phyloP scores from a whole-genome alignment of 2,329 filamentous ascomycete genomes.

The Raffaelea ambrosiae region DNA sequence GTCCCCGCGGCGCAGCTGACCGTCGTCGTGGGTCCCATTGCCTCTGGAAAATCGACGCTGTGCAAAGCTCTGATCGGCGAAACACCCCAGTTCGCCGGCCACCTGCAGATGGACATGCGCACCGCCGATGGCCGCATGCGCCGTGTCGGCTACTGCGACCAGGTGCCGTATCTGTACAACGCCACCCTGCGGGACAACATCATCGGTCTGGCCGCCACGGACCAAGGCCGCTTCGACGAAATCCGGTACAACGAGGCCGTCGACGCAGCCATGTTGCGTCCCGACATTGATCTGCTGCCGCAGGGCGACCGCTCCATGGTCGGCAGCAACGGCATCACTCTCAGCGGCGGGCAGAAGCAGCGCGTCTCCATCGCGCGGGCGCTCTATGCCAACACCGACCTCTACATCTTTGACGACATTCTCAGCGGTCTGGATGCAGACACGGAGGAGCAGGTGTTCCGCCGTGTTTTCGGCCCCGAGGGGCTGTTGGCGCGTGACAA shows the following conservation, averaged over 20 bases:
- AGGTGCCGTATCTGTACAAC: constrained; percentile 26
- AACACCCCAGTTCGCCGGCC: constrained; percentile 19
- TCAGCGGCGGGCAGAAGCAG: constrained; percentile 27
- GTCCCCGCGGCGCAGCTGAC: constrained; percentile 24
- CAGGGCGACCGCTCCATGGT: constrained; percentile 24
- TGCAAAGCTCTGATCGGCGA: constrained; percentile 31
- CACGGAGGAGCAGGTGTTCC: constrained; percentile 32
- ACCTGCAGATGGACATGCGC: constrained; percentile 13
- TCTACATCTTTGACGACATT: constrained; percentile 15
- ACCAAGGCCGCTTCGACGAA: constrained; percentile 11
- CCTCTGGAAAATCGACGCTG: constrained; percentile 35
- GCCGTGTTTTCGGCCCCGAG: constrained; percentile 23
- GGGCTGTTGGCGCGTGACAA: constrained; percentile 5
- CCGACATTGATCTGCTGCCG: constrained; percentile 21
- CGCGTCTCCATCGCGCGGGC: constrained; percentile 18
- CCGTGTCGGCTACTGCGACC: constrained; percentile 28
- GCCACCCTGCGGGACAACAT: constrained; percentile 24
- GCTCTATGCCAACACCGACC: constrained; percentile 13
- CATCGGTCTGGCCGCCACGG: constrained; percentile 13
- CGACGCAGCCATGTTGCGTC: constrained; percentile 20
- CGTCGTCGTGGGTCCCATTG: constrained; percentile 33
- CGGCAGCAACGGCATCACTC: constrained; percentile 25
- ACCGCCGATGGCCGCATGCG: constrained; percentile 7
- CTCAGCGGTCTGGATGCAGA: constrained; percentile 24
- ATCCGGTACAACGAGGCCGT: constrained; percentile 20